Base-by-base conservation (phyloP, 208 protist genomes). In the Leishmania mexicana region DNA sequence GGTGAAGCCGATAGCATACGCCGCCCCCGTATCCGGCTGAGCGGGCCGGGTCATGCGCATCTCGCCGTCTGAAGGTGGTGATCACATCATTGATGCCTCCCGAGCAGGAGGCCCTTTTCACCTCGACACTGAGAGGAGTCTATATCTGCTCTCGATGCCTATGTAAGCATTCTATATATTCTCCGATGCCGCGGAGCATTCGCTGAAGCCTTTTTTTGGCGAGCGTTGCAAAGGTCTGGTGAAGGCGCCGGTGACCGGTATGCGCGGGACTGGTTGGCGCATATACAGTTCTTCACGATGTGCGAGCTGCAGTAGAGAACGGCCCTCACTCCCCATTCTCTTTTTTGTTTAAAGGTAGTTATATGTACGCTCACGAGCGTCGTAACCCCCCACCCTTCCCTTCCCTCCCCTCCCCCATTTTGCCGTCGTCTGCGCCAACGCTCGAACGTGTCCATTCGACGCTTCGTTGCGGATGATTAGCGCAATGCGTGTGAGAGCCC, bases 1-100 rank as follows among this genome's bases (percentile, higher is more conserved):
- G 57, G 87, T 98, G 53, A 95, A 96, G 89, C 77, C 85, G 40
- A 98, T 98, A 87, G 81, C 88, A 17, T 88, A 93, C 68, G 90
- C 93, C 7, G 89, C 93, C 19, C 86, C 93, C 1, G 28, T 77
- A 42, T 70, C 85, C 13, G 68, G 57, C 74, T 87, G 79, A 76
- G 38, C 21, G 47, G 2, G 4, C 38, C 38, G 68, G 45, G 40
- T 35, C 21, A 51, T 17, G 0, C 1, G 11, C 38, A 35, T 73
- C 42, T 19, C 19, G 24, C 35, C 2, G n/a, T 1, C 49, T 35
- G 31, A 17, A 4, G 8, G 24, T 3, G 19, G 2, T 47, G 31
- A 35, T 40, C 19, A 8, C 38, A 10, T 35, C 38, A 21, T 21
- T 21, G 65, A n/a, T 15, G 7, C 28, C 65, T 5, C 38, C 24